Conservation (phyloP, 305 asterid genomes). For the Ilex paraguariensis region DNA sequence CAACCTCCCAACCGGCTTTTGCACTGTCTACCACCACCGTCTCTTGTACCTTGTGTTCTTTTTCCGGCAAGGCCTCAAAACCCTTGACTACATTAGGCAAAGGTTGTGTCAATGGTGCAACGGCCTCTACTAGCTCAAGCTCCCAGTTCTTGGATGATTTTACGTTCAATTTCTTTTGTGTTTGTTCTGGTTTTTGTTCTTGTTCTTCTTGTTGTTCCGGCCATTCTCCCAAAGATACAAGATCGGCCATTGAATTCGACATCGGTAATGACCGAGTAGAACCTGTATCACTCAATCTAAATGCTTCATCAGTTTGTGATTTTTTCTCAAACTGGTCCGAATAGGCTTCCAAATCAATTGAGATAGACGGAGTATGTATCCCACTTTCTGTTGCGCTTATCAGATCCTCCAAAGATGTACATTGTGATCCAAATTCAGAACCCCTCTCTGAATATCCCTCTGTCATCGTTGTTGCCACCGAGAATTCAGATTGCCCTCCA, state of each 20-base stretch:
- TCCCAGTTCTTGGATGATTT: slow-evolving; percentile 38
- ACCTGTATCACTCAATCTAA: slow-evolving; percentile 42
- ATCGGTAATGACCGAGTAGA: slow-evolving; percentile 68
- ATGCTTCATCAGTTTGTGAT: slow-evolving; percentile 33
- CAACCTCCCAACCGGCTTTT: slow-evolving; percentile 26
- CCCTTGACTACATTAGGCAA: neutral
- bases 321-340: slow-evolving; percentile 24
- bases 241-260: slow-evolving; percentile 49
- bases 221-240: slow-evolving; percentile 67
- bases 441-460: slow-evolving; percentile 29
- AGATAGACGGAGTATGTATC: slow-evolving; percentile 40
- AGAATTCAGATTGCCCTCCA: slow-evolving; percentile 51
- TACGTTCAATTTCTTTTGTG: slow-evolving; percentile 12
- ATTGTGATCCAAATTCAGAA: slow-evolving; percentile 43
- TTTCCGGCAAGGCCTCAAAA: slow-evolving; percentile 6
- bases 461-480: slow-evolving; percentile 19
- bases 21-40: neutral
- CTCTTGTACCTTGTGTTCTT: slow-evolving; percentile 4
- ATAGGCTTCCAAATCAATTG: slow-evolving; percentile 74
- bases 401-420: slow-evolving; percentile 69
- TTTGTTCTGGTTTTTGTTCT: slow-evolving; percentile 8
- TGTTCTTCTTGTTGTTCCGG: slow-evolving; percentile 15
- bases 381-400: slow-evolving; percentile 62
- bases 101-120: too few species aligned
- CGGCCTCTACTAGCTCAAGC: slow-evolving; percentile 29